Evolutionary conservation across 345 rosid genomes (phyloP).

Genomic region (Sapria himalayana): DNA sequence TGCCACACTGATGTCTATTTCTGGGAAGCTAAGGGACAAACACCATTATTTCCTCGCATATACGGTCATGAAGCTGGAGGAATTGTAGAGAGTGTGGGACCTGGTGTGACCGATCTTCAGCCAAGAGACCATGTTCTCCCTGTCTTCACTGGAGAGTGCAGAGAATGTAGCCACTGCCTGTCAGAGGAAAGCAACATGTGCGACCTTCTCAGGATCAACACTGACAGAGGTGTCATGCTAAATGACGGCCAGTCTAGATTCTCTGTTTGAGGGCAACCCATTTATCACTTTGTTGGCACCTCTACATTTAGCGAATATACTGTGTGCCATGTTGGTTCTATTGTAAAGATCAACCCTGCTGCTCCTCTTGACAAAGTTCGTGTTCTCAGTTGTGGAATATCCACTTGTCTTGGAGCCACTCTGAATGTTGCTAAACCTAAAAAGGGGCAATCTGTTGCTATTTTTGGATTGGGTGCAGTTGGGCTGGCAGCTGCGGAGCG

Average conservation of each 20-base stretch:
- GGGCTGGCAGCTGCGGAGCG: slow-evolving; percentile 26
- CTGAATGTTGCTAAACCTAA: slow-evolving; percentile 20
- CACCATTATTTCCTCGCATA: slow-evolving; percentile 12
- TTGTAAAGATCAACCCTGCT: slow-evolving; percentile 17
- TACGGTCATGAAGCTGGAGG: slow-evolving; percentile 15
- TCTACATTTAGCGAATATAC: slow-evolving; percentile 24
- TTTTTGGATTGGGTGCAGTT: slow-evolving; percentile 23
- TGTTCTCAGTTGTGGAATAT: slow-evolving; percentile 19
- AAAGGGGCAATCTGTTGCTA: slow-evolving; percentile 19
- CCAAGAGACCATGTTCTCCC: slow-evolving; percentile 27
- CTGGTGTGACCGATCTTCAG: slow-evolving; percentile 16
- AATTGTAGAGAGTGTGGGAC: slow-evolving; percentile 27
- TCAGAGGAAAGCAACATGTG: slow-evolving; percentile 21
- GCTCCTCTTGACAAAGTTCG: slow-evolving; percentile 26
- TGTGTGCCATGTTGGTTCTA: slow-evolving; percentile 16
- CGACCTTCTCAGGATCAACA: slow-evolving; percentile 16
- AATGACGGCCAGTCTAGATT: slow-evolving; percentile 20
- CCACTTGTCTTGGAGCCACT: slow-evolving; percentile 25
- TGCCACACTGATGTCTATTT: slow-evolving; percentile 19
- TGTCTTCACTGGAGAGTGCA: slow-evolving; percentile 22
- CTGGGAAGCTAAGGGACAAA: slow-evolving; percentile 20
- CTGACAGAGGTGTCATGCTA: slow-evolving; percentile 18
- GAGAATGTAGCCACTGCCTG: slow-evolving; percentile 15
- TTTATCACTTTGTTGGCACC: slow-evolving; percentile 23
- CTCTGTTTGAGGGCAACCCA: slow-evolving; percentile 19